These are phyloP conservation scores for Fonticula alba DNA, from an alignment of 78 protist species.

Conservation along the genomic window DNA sequence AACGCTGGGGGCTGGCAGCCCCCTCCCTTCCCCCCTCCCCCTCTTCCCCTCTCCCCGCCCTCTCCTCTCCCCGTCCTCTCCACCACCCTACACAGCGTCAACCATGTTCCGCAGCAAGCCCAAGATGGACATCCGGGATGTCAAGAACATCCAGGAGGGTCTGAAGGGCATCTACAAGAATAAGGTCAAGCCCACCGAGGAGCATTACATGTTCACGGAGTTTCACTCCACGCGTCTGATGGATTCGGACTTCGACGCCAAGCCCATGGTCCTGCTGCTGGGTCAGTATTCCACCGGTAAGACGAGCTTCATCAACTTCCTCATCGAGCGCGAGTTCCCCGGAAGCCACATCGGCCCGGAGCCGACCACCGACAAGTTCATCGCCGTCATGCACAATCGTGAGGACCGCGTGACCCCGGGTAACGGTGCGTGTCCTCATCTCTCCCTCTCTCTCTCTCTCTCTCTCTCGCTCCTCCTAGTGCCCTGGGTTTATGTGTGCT, in stretches of 20 bases:
- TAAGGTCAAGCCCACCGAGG: neutral
- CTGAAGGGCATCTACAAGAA: neutral
- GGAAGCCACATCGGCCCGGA: constrained; percentile 46
- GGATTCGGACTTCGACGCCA: constrained; percentile 38
- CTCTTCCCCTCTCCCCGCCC: too few relatives aligned
- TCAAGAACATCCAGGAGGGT: neutral
- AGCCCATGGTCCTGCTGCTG: constrained; percentile 41
- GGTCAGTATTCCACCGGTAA: constrained; percentile 50
- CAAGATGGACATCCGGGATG: too few relatives aligned
- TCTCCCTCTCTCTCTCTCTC: too few relatives aligned
- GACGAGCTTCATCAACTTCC: constrained; percentile 10
- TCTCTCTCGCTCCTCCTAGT: too few relatives aligned
- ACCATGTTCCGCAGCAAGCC: neutral
- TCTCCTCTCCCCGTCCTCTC: too few relatives aligned
- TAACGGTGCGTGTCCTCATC: too few relatives aligned
- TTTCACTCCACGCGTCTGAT: neutral
- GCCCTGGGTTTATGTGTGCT: neutral
- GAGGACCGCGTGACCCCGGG: constrained; percentile 56
- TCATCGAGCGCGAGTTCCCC: constrained; percentile 12
- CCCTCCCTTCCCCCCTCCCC: too few relatives aligned
- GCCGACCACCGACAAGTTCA: constrained; percentile 78
- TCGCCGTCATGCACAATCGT: constrained; percentile 62
- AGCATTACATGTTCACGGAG: neutral
- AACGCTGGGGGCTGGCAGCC: too few relatives aligned
- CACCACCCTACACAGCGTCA: too few relatives aligned